Base-by-base conservation (phyloP, 2,329 filamentous ascomycete species). In the Fusarium sp. region DNA sequence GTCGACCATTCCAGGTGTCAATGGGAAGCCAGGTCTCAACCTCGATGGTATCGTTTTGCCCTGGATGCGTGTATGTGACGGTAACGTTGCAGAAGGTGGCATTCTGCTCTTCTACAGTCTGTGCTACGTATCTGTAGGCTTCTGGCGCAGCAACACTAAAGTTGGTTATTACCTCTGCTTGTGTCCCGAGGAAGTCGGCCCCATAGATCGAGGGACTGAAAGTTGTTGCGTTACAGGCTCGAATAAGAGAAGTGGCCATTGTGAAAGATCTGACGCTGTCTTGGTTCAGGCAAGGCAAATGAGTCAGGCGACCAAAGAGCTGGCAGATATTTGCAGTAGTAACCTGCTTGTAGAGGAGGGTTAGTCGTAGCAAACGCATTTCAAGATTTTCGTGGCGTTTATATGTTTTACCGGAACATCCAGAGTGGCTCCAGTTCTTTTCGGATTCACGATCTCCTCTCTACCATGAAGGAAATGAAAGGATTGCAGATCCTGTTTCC, bases 71-170 rank as follows among this genome's bases (percentile, higher is more conserved):
- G 32, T 70, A 70, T 8, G 45, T 65, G 18, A 70, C 41, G 4
- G 67, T 70, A 11, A 70, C 61, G 25, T 68, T 70, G 32, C 67
- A 70, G 13, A 70, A 70, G 6, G 49, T 58, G 43, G 52, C 58
- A 30, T 57, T 53, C 4, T 46, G 34, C 6, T 65, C 46, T 8
- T 45, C 34, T 8, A 64, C 18, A 2, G 51, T 38, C 20, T 61
- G 64, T 13, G 64, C 55, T 15, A 53, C 47, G 43, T 55, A 61
- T 11, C 51, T 38, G 34, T 45, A 56, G n/a, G 32, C 58, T 44
- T 49, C 30, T 16, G 51, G 51, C 15, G 45, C 25, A 18, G 32
- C 12, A 5, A 22, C 11, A 16, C 32, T 34, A 38, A 44, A 48
- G 44, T 61, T 44, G 27, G 58, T 49, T 7, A 56, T 51, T 3